These are phyloP conservation scores for Leucocoprinus sp. DNA, from an alignment of 768 basidiomycete genomes.

Conservation along the genomic window DNA sequence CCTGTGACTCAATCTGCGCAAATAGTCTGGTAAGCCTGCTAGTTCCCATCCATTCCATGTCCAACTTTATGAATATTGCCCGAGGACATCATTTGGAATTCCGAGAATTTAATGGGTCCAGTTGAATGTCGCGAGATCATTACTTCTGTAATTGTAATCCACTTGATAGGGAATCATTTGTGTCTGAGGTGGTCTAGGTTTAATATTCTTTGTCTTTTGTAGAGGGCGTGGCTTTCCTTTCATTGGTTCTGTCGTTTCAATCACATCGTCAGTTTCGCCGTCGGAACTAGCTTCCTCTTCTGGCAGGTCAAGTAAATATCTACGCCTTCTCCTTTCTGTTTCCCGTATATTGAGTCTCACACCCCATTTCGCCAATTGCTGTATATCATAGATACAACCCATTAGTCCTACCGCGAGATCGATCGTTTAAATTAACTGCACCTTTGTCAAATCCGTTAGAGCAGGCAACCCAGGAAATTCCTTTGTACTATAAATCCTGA, in stretches of 20 bases:
- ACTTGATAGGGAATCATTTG: background rate
- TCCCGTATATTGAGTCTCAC: slow-evolving; percentile 54
- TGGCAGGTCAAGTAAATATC: slow-evolving; percentile 7
- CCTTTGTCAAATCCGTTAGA: slow-evolving; percentile 64
- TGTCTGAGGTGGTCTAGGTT: background rate
- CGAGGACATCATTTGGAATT: background rate
- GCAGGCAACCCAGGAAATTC: slow-evolving; percentile 61
- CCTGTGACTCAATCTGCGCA: no score
- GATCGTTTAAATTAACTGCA: slow-evolving; percentile 16
- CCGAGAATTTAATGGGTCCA: background rate
- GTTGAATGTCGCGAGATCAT: background rate
- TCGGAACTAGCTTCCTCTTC: slow-evolving; percentile 8
- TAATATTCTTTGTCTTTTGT: background rate
- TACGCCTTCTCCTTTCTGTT: slow-evolving; percentile 39
- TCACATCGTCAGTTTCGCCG: background rate
- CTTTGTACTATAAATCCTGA: slow-evolving; percentile 64
- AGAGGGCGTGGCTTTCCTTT: background rate
- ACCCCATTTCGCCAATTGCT: slow-evolving; percentile 46
- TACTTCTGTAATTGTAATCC: no score
- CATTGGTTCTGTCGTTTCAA: background rate
- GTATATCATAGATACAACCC: slow-evolving; percentile 1
- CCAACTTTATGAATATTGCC: background rate
- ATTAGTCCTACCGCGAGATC: background rate
- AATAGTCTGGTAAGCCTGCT: no score
- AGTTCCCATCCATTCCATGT: background rate